A percentile compares a stretch with the other conserved stretches of the same genome.
These are phyloP conservation scores for Rickenella mellea DNA, from an alignment of 768 basidiomycete species.

Conservation along the genomic window DNA sequence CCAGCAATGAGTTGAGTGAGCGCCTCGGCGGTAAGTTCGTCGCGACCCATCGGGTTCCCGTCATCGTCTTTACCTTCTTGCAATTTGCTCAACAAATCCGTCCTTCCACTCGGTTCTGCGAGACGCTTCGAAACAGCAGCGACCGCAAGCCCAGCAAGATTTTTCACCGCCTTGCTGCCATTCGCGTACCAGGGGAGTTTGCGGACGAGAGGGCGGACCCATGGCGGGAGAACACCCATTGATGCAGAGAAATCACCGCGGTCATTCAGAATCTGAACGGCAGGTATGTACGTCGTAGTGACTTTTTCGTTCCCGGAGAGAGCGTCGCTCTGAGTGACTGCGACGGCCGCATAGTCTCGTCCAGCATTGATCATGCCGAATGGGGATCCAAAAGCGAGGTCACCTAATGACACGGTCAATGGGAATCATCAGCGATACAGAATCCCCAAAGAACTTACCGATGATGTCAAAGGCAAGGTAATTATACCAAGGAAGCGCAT, in stretches of 20 bases:
- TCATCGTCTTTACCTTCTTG: conserved; percentile 67
- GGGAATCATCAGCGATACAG: conserved; percentile 2
- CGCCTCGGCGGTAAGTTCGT: conserved; percentile 85
- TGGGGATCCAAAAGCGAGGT: conserved; percentile 78
- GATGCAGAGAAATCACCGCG: conserved; percentile 83
- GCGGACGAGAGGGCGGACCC: conserved; percentile 56
- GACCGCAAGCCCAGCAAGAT: conserved; percentile 71
- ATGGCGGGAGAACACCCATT: conserved; percentile 67
- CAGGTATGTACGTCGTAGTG: conserved; percentile 49
- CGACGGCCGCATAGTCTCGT: conserved; percentile 64
- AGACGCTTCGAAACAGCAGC: conserved; percentile 75
- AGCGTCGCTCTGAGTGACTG: conserved; percentile 46
- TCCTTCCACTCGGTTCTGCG: conserved; percentile 56
- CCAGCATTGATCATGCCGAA: conserved; percentile 81
- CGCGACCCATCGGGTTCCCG: conserved; percentile 70
- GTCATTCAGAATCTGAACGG: conserved; percentile 77
- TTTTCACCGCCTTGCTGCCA: conserved; percentile 56
- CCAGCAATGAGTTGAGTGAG: conserved; percentile 82
- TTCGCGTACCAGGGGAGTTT: conserved; percentile 69
- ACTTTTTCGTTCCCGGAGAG: conserved; percentile 37
- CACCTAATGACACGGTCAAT: conserved; percentile 20
- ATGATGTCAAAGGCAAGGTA: conserved; percentile 71
- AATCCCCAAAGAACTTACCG: conserved; percentile 24
- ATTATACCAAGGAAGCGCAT: conserved; percentile 65
- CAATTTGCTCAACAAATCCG: conserved; percentile 75